A percentile compares a stretch with the other conserved stretches of the same genome.
Evolutionary conservation across 305 asterid genomes (phyloP).

Genomic region (Plantago lanceolata): DNA sequence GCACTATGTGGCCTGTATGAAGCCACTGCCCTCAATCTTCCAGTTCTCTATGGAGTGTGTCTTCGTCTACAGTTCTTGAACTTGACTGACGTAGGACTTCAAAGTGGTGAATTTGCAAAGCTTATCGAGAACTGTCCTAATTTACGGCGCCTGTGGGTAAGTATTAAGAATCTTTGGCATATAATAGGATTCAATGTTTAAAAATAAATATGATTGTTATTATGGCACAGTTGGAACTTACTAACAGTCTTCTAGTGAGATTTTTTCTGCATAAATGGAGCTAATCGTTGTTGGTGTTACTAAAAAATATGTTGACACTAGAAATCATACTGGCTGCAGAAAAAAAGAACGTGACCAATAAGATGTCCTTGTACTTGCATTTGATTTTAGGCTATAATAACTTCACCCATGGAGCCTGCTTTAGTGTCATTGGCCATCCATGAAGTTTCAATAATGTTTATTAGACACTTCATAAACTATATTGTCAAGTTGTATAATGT

Average conservation of each 20-base stretch:
- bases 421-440: neutral
- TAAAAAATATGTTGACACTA: neutral
- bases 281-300: neutral
- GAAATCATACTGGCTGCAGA: neutral
- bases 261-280: constrained; percentile 4
- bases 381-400: neutral
- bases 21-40: constrained; percentile 45
- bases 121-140: constrained; percentile 66
- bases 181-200: neutral
- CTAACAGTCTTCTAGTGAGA: neutral
- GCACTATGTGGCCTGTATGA: constrained; percentile 72
- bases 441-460: too few species aligned
- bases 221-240: neutral
- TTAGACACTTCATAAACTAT: neutral
- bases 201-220: neutral
- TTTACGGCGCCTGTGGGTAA: constrained; percentile 79
- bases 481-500: neutral
- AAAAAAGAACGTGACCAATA: neutral
- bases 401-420: neutral
- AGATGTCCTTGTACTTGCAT: neutral
- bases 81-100: constrained; percentile 53
- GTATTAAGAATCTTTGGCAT: constrained; percentile 21
- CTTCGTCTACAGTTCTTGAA: constrained; percentile 60
- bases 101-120: constrained; percentile 52
- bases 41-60: constrained; percentile 69